phyloP scores from a whole-genome alignment of 2,329 filamentous ascomycete genomes.

The Capronia epimyces region DNA sequence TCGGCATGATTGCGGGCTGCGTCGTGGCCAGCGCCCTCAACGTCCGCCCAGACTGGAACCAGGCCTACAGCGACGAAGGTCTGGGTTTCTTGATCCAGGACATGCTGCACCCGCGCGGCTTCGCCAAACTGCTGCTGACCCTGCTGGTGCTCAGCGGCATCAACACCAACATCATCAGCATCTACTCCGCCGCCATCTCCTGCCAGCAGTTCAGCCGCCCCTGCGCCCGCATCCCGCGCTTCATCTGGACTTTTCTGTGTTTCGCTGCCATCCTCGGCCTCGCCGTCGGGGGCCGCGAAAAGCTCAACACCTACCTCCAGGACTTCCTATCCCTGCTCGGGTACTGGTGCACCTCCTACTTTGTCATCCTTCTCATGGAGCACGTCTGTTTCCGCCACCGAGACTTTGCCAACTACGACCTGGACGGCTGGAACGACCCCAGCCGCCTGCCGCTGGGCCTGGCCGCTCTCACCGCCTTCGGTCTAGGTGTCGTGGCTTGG shows the following conservation, averaged over 20 bases:
- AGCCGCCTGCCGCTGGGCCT: conserved; percentile 42
- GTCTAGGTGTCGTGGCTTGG: conserved; percentile 45
- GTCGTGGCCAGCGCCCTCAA: conserved; percentile 43
- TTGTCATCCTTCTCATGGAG: conserved; percentile 46
- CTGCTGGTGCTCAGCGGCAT: conserved; percentile 41
- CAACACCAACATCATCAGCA: conserved; percentile 45
- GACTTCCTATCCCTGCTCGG: conserved; percentile 48
- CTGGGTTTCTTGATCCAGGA: conserved; percentile 45
- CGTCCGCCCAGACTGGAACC: conserved; percentile 39
- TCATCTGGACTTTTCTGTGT: conserved; percentile 46
- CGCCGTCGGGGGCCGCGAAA: conserved; percentile 40
- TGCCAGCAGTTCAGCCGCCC: conserved; percentile 41
- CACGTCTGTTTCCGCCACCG: conserved; percentile 47
- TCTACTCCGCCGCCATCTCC: conserved; percentile 37
- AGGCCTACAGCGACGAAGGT: conserved; percentile 37
- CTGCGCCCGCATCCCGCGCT: conserved; percentile 42
- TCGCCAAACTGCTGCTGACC: conserved; percentile 43
- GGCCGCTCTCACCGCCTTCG: conserved; percentile 43
- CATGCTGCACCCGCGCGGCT: conserved; percentile 43
- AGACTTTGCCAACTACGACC: conserved; percentile 42
- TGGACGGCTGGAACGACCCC: conserved; percentile 48
- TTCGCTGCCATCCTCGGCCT: conserved; percentile 45
- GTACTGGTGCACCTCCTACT: conserved; percentile 49
- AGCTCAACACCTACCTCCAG: conserved; percentile 43
- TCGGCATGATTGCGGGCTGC: conserved; percentile 46